Percentiles rank a stretch among this genome's conserved stretches.
Evolutionary conservation across 768 basidiomycete species (phyloP).

Genomic region (Pisolithus marmoratus): DNA sequence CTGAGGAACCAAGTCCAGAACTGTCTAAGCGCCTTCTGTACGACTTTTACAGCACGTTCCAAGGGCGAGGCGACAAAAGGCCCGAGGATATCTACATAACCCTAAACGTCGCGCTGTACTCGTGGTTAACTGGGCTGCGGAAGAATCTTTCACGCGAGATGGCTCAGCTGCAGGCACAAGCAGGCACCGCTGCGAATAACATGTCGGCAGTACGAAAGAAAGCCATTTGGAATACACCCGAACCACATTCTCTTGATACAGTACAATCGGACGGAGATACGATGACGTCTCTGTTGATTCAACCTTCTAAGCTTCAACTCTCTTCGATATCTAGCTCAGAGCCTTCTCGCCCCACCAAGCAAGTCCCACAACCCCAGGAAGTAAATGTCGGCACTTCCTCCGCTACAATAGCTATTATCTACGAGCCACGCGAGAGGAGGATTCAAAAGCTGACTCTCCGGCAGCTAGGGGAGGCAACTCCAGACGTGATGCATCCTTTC

Average conservation of each 20-base stretch:
- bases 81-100: conserved; percentile 81
- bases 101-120: conserved; percentile 74
- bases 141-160: conserved; percentile 74
- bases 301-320: neutral
- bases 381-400: conserved; percentile 3
- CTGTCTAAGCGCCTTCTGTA: conserved; percentile 45
- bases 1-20: conserved; percentile 50
- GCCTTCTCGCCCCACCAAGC: conserved; percentile 3
- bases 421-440: conserved; percentile 51
- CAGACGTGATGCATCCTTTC: conserved; percentile 83
- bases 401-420: conserved; percentile 34
- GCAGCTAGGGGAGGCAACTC: conserved; percentile 84
- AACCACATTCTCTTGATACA: conserved; percentile 1
- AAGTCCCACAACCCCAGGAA: conserved; percentile 10
- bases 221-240: conserved; percentile 11
- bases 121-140: conserved; percentile 73
- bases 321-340: conserved; percentile 9
- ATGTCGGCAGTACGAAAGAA: conserved; percentile 34
- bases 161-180: conserved; percentile 60
- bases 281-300: neutral
- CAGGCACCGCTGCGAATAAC: conserved; percentile 41
- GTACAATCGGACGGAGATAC: conserved; percentile 7
- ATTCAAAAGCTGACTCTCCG: conserved; percentile 82
- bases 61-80: conserved; percentile 45
- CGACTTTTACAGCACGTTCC: conserved; percentile 69